phyloP scores from a whole-genome alignment of 2,329 filamentous ascomycete genomes.

The Alternaria dauci region DNA sequence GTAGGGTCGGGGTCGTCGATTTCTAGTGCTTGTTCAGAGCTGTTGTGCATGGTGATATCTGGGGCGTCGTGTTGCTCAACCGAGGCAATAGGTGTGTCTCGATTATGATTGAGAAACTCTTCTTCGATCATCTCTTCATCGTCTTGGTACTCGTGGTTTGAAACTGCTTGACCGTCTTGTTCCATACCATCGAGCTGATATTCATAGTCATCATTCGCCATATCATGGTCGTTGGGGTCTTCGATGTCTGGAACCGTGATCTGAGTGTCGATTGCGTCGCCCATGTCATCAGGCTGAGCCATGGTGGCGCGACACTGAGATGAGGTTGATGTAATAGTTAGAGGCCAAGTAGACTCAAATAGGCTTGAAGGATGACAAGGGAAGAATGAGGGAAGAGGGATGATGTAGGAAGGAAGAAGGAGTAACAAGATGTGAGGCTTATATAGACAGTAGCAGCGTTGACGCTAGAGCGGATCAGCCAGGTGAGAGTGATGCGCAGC shows the following conservation, averaged over 20 bases:
- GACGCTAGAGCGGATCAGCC: not conserved
- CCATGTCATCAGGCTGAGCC: conserved; percentile 4
- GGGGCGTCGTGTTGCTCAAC: not conserved
- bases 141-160: not conserved
- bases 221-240: not conserved
- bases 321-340: not conserved
- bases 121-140: not conserved
- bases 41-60: not conserved
- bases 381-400: not conserved
- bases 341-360: not conserved
- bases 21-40: not conserved
- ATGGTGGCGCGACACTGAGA: not conserved
- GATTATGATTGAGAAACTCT: not conserved
- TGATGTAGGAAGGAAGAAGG: conserved; percentile 7
- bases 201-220: not conserved
- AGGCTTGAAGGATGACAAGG: not conserved
- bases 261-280: conserved; percentile 7
- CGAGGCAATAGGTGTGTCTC: not conserved
- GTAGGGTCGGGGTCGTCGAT: conserved; percentile 7
- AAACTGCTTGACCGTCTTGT: not conserved
- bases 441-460: not conserved
- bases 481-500: conserved; percentile 1
- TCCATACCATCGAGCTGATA: not conserved
- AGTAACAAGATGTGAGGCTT: not conserved
- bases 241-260: not conserved